Evolutionary conservation across 441 rosid genomes (phyloP), one percentile per base, ranked within the genome.

Genomic region (Adansonia grandidieri): DNA sequence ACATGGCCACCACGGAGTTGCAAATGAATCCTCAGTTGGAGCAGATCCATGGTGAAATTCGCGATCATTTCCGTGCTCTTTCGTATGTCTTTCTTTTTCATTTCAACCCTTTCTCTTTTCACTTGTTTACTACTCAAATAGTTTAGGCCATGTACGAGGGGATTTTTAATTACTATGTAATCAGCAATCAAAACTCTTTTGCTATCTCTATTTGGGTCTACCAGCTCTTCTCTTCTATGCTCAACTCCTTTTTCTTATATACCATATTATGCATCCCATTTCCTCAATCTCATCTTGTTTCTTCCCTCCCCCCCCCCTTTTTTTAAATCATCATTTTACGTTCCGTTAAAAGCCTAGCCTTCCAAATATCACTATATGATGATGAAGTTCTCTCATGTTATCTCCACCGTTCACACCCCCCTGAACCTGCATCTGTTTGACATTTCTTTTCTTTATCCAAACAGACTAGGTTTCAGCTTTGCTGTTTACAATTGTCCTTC

Each of bases 1-100:
- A 32, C 10, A 78, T 8, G 19, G 92, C 91, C 94, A 88, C 94
- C 28, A 22, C 81, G 53, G 85, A 86, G 53, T 81, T 95, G 65
- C 94, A 86, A 81, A 90, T 92, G 96, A 87, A 79, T 67, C 90
- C 95, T 71, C 95, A 88, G 85, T 82, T 92, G 90, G 98, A 95
- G 90, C 98, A 92, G 96, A 95, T 93, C 92, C 96, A 93, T 79
- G 97, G 95, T 54, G 94, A 93, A 86, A 93, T 93, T 79, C 93
- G 88, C 71, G 98, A 95, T 83, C 86, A 92, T 75, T 92, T 95
- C 68, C 93, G 99, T 76, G 97, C 96, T 56, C 96, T 95, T 80
- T 88, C 96, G 98, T 93, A 88, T 75, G 85, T 79, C 73, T 10
- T 4, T 22, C 4, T n/a, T n/a, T n/a, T n/a, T n/a, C n/a, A n/a